Evolutionary conservation across 169 alveolate genomes (phyloP).

Genomic region (Eimeria tenella): DNA sequence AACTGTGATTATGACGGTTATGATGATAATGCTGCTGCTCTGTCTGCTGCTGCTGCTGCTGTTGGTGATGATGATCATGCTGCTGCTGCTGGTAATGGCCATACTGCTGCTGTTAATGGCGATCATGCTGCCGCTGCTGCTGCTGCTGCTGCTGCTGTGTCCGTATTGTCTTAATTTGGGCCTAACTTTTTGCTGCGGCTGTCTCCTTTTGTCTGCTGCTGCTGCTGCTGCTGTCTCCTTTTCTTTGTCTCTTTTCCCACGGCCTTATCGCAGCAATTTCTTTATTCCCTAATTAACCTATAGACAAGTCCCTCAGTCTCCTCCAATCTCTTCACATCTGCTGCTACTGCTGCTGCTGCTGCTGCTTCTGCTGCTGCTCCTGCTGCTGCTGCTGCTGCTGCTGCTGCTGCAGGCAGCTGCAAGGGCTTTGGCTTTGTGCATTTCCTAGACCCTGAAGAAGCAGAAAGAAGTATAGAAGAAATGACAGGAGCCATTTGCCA

Average conservation of each 20-base stretch:
- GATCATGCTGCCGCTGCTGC: neutral
- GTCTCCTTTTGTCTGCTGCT: neutral
- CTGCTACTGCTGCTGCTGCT: neutral
- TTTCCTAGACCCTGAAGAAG: conserved; percentile 70
- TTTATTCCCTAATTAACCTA: neutral
- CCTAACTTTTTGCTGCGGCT: too few relatives aligned
- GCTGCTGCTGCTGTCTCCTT: neutral
- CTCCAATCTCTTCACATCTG: too few relatives aligned
- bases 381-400: neutral
- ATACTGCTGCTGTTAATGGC: neutral
- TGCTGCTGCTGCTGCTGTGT: too few relatives aligned
- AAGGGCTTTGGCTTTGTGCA: conserved; percentile 79
- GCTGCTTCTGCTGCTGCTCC: neutral
- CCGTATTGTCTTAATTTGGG: too few relatives aligned
- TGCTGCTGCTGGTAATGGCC: too few relatives aligned
- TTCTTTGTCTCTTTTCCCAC: neutral
- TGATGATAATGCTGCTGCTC: neutral
- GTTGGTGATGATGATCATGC: too few relatives aligned
- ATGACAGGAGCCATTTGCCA: conserved; percentile 74
- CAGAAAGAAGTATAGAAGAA: conserved; percentile 69
- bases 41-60: neutral
- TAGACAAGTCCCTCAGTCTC: neutral
- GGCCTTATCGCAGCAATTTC: neutral
- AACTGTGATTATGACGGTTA: too few relatives aligned
- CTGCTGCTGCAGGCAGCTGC: conserved; percentile 41